Percentiles rank a stretch among this genome's conserved stretches.
Conservation (phyloP, 306 rosid genomes). For the Corylus avellana region DNA sequence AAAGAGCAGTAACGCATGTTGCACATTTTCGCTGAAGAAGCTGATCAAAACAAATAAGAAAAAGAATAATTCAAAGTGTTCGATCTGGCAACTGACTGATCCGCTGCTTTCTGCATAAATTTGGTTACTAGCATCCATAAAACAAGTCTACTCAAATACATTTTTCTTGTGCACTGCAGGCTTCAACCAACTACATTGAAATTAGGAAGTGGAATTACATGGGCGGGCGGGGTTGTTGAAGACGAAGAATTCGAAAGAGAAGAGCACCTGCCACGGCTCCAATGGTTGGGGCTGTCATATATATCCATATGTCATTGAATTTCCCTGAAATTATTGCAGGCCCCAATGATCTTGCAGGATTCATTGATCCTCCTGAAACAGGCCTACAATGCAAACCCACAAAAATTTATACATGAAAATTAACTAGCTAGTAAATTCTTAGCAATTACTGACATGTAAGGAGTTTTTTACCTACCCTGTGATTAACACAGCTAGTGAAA, state of each 20-base stretch:
- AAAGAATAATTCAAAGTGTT: neutral
- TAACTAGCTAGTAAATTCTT: too few relatives aligned
- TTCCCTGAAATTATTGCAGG: slow-evolving; percentile 78
- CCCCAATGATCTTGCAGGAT: slow-evolving; percentile 88
- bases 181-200: slow-evolving; percentile 11
- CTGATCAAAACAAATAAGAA: neutral
- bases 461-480: slow-evolving; percentile 51
- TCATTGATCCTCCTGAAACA: slow-evolving; percentile 87
- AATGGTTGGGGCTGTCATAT: slow-evolving; percentile 57
- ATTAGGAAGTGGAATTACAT: slow-evolving; percentile 28
- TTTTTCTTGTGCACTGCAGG: too few relatives aligned
- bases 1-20: too few relatives aligned
- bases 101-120: neutral
- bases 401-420: neutral
- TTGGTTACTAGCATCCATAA: neutral
- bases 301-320: slow-evolving; percentile 69
- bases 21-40: too few relatives aligned
- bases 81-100: too few relatives aligned
- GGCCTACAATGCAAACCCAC: slow-evolving; percentile 48
- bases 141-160: neutral
- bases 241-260: slow-evolving; percentile 43
- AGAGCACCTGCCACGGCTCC: slow-evolving; percentile 65
- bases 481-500: slow-evolving; percentile 73
- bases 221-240: slow-evolving; percentile 28
- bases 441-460: neutral